Base-by-base conservation (phyloP, 805 yeast species). In the Candida sanyiensis region DNA sequence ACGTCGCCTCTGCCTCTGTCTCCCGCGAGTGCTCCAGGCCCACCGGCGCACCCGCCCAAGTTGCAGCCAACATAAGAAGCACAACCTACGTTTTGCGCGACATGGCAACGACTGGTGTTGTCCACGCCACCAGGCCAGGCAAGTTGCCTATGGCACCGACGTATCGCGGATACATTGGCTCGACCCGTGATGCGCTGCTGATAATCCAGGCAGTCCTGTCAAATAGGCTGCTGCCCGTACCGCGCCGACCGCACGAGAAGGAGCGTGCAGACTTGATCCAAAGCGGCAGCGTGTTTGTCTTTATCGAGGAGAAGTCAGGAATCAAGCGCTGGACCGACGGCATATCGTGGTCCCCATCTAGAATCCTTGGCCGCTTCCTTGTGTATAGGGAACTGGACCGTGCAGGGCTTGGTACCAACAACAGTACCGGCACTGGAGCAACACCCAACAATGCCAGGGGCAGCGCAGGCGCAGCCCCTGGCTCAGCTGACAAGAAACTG, bases 261-360 rank as follows among this genome's bases (percentile, higher is more conserved):
- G 96, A 88, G 60, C 67, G 95, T 13, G 52, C 70, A 1, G 59
- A 62, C 4, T 64, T 86, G 35, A 86, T 89, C 24, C 64, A 69
- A 39, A 78, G 87, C 8, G 96, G 96, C 0, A 77, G 78, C 48
- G 78, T 87, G 1, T 88, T 89, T 60, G 86, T 90, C 1, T 88
- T 89, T 54, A 74, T 82, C 34, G 96, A 89, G 59, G 86, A 83
- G 48, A 66, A 73, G 10, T 78, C 89, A 0, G 88, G 90, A 3
- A 88, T 89, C 44, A 84, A 83, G 56, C 69, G 97, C 43, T 89
- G 97, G 97, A 89, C 97, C 1, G 97, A 89, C 54, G 96, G 96
- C n/a, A 75, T 85, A 11, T 69, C 89, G 11, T 89, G 97, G 97
- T 78, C 89, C 3, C 96, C 97, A 0, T 82, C 94, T 2, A 68